Evolutionary conservation across 148 eudicot genomes (phyloP), one percentile per base, ranked within the genome.

Genomic region (Polygonum maritimum): DNA sequence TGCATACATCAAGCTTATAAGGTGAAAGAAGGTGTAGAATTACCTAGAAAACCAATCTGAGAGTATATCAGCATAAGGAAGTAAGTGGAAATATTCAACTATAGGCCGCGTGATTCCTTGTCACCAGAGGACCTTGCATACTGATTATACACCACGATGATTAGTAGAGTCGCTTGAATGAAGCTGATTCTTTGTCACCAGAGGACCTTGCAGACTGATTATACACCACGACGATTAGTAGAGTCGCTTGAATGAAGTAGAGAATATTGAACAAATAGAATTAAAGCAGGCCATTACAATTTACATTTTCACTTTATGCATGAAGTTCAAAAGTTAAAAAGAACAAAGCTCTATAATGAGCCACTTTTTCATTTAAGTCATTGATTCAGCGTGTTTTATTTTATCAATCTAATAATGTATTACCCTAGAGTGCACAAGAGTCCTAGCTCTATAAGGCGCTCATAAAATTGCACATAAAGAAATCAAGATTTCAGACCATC

Each of bases 21-120:
- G 63, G 10, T 1, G 26, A 6, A 57, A 7, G 12, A 36, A 36
- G 45, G 67, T 60, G 45, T 33, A 38, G 5, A 67, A 62, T 35
- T 87, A 93, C 98, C 97, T 83, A 5, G 83, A 79, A 39, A 90
- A 78, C 89, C 89, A 92, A 39, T 81, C 76, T 58, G 78, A 77
- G 19, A 95, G 60, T 76, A 87, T 80, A 58, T 76, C 86, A n/a
- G 81, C 85, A 82, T 88, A 90, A 49, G 98, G 98, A 83, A 92
- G 89, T 82, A 95, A 63, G 33, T 89, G 92, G 79, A 83, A 88
- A 79, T 92, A 89, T 76, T 95, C 91, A 49, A 92, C 88, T 3
- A 83, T 85, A 3, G 91, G 76, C 83, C 60, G 74, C 74, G 54
- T 7, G 76, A 79, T 48, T 81, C 82, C 81, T 83, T 84, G 55